Evolutionary conservation across 345 rosid species (phyloP).

Genomic region (Eucalyptus erythrocorys): DNA sequence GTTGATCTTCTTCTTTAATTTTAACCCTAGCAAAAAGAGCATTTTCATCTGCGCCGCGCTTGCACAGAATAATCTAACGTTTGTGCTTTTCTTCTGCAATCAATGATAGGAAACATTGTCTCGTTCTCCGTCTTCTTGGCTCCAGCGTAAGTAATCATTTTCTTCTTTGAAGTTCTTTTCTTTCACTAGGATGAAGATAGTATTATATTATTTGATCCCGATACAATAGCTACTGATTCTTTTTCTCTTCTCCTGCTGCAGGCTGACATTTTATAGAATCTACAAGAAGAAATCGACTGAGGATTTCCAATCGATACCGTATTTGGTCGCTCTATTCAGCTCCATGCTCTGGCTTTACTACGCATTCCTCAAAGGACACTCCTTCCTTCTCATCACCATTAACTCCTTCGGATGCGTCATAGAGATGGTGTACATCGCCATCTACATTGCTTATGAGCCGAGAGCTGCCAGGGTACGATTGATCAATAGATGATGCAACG

Average conservation of each 20-base stretch:
- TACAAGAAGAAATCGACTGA: conserved; percentile 63
- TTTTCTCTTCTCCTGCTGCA: background rate
- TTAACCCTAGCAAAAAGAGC: background rate
- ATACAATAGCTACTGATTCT: background rate
- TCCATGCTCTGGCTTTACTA: conserved; percentile 91
- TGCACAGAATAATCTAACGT: background rate
- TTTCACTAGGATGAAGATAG: background rate
- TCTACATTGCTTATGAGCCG: conserved; percentile 53
- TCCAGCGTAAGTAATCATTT: conserved; percentile 55
- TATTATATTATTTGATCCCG: background rate
- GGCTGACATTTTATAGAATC: conserved; percentile 75
- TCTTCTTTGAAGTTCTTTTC: background rate
- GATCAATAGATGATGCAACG: background rate
- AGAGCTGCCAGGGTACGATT: conserved; percentile 31
- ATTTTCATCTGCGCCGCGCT: background rate
- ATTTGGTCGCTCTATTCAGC: conserved; percentile 78
- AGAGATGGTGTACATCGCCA: conserved; percentile 50
- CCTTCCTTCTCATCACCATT: conserved; percentile 71
- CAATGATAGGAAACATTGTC: conserved; percentile 53
- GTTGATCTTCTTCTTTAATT: background rate
- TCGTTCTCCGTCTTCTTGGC: conserved; percentile 70
- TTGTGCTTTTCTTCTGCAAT: background rate
- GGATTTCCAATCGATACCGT: conserved; percentile 73
- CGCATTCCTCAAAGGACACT: conserved; percentile 45
- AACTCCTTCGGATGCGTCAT: conserved; percentile 71